Conservation (phyloP, 1,284 basidiomycete species). For the Meripilus lineatus region DNA sequence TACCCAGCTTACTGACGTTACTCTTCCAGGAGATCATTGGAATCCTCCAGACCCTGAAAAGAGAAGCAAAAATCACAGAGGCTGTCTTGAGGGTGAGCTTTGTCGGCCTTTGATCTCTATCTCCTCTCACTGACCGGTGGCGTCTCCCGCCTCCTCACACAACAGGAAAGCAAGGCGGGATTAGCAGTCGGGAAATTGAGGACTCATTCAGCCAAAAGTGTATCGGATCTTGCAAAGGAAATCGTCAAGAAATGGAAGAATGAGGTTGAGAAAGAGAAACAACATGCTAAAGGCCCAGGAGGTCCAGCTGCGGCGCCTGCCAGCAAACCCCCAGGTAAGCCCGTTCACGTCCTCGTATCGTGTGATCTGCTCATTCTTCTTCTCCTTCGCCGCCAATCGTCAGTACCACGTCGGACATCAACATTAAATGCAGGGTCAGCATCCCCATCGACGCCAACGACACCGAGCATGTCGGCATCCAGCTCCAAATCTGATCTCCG, state of each 20-base stretch:
- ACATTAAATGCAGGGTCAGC: too few relatives aligned
- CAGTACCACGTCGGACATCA: too few relatives aligned
- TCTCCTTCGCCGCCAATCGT: slow-evolving; percentile 17
- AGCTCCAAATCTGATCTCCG: slow-evolving; percentile 40
- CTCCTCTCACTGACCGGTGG: slow-evolving; percentile 4
- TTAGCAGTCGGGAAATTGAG: slow-evolving; percentile 91
- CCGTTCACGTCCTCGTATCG: neutral
- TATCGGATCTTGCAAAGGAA: slow-evolving; percentile 86
- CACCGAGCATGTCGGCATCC: slow-evolving; percentile 22
- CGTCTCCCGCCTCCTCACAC: slow-evolving; percentile 4
- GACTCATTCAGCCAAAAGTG: slow-evolving; percentile 63
- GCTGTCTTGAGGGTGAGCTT: slow-evolving; percentile 77
- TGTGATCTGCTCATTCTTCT: neutral
- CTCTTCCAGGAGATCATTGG: slow-evolving; percentile 61
- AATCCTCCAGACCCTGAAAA: slow-evolving; percentile 73
- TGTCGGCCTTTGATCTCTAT: slow-evolving; percentile 10
- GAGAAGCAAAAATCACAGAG: slow-evolving; percentile 80
- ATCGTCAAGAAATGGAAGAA: slow-evolving; percentile 91
- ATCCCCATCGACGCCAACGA: slow-evolving; percentile 39
- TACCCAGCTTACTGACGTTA: slow-evolving; percentile 26
- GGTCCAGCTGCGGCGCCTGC: slow-evolving; percentile 5
- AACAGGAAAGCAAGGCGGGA: slow-evolving; percentile 88
- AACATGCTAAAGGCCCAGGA: slow-evolving; percentile 19
- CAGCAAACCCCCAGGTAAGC: slow-evolving; percentile 34
- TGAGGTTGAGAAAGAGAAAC: slow-evolving; percentile 78